These are phyloP conservation scores for Paraphaeosphaeria minitans DNA, from an alignment of 2,329 filamentous ascomycete species.

Conservation along the genomic window DNA sequence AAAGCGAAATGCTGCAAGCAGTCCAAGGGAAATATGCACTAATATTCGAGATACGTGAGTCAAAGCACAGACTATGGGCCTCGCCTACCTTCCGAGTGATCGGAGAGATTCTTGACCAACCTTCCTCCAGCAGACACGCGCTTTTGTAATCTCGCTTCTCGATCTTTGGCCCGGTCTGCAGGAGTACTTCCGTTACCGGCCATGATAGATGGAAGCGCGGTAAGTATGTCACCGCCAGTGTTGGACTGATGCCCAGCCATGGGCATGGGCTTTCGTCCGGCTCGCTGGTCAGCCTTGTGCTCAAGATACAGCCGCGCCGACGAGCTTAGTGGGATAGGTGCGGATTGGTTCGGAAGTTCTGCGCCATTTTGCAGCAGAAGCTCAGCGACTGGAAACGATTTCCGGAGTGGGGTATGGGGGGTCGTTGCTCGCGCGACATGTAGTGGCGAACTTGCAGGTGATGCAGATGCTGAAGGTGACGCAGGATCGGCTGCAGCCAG, in stretches of 20 bases:
- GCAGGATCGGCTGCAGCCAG: slow-evolving; percentile 92
- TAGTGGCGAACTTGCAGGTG: slow-evolving; percentile 51
- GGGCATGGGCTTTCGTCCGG: slow-evolving; percentile 45
- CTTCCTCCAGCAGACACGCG: slow-evolving; percentile 48
- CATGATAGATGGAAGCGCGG: slow-evolving; percentile 63
- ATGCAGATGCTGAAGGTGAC: slow-evolving; percentile 62
- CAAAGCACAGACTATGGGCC: slow-evolving; percentile 32
- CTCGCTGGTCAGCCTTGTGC: slow-evolving; percentile 64
- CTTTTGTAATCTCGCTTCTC: slow-evolving; percentile 47
- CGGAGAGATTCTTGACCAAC: slow-evolving; percentile 44
- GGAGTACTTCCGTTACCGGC: slow-evolving; percentile 48
- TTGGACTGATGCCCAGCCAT: slow-evolving; percentile 57
- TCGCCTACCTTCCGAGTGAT: slow-evolving; percentile 43
- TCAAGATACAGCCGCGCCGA: slow-evolving; percentile 85
- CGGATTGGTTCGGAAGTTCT: slow-evolving; percentile 75
- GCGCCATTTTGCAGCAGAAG: slow-evolving; percentile 92
- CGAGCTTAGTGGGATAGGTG: slow-evolving; percentile 81
- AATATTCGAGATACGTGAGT: slow-evolving; percentile 38
- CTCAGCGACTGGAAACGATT: slow-evolving; percentile 85
- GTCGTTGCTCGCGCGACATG: slow-evolving; percentile 50
- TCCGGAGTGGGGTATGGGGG: slow-evolving; percentile 45
- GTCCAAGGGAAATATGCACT: slow-evolving; percentile 44
- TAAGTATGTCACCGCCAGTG: slow-evolving; percentile 62
- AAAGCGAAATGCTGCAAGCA: slow-evolving; percentile 35
- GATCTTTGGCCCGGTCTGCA: slow-evolving; percentile 44